phyloP scores from a whole-genome alignment of 306 rosid genomes.

The Calophaca sinica region DNA sequence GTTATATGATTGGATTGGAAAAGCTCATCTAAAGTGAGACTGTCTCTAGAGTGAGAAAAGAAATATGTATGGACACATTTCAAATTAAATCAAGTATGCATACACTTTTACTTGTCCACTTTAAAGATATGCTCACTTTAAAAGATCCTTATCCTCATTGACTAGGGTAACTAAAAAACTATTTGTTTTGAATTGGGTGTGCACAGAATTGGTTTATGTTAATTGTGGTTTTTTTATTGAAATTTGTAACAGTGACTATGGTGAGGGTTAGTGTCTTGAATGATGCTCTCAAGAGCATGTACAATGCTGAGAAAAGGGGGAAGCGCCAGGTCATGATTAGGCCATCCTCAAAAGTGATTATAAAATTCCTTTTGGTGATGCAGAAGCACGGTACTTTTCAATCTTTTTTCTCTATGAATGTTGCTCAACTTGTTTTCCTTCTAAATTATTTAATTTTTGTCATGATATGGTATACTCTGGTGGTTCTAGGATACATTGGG shows the following conservation, averaged over 20 bases:
- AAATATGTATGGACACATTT: background rate
- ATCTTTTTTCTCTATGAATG: background rate
- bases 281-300: slow-evolving; percentile 54
- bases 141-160: background rate
- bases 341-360: slow-evolving; percentile 53
- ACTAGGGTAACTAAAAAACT: background rate
- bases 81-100: background rate
- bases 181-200: no score
- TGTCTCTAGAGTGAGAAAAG: no score
- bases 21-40: no score
- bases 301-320: slow-evolving; percentile 53
- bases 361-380: slow-evolving; percentile 49
- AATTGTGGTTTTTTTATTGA: background rate
- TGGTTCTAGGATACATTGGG: slow-evolving; percentile 47
- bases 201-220: background rate
- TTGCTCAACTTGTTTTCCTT: background rate
- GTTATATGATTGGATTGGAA: background rate
- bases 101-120: background rate
- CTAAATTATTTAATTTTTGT: background rate
- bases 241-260: slow-evolving; percentile 47
- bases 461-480: background rate
- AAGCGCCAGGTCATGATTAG: slow-evolving; percentile 53
- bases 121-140: background rate
- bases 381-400: slow-evolving; percentile 50
- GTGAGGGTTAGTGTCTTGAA: slow-evolving; percentile 55